A percentile compares a stretch with the other conserved stretches of the same genome.
Conservation (phyloP, 495 filamentous ascomycete genomes). For the Daldinia childiae region DNA sequence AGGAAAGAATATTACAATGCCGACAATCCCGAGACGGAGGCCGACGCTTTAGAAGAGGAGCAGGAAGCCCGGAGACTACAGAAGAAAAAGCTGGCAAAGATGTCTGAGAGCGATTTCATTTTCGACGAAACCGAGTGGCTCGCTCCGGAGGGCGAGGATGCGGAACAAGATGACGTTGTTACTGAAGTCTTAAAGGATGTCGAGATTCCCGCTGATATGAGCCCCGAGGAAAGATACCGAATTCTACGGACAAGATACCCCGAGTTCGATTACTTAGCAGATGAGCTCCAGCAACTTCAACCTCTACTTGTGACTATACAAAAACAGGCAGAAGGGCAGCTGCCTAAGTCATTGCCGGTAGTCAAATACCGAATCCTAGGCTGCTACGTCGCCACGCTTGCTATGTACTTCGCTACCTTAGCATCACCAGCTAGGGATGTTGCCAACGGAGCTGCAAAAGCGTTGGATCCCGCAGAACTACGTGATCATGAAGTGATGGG, state of each 20-base stretch:
- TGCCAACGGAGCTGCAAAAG: slow-evolving; percentile 60
- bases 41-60: slow-evolving; percentile 92
- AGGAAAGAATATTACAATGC: slow-evolving; percentile 93
- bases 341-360: slow-evolving; percentile 64
- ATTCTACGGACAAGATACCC: slow-evolving; percentile 84
- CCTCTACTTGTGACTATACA: slow-evolving; percentile 66
- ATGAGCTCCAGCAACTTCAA: slow-evolving; percentile 80
- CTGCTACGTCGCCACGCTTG: slow-evolving; percentile 83
- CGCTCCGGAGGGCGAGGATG: slow-evolving; percentile 54
- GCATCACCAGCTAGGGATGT: slow-evolving; percentile 72
- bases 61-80: slow-evolving; percentile 86
- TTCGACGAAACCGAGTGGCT: slow-evolving; percentile 91
- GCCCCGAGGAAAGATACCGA: slow-evolving; percentile 74
- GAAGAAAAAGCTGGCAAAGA: slow-evolving; percentile 83
- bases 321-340: slow-evolving; percentile 62
- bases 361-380: slow-evolving; percentile 79
- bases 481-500: slow-evolving; percentile 91
- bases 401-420: slow-evolving; percentile 93
- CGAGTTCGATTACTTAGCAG: slow-evolving; percentile 85
- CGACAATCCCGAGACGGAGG: slow-evolving; percentile 88
- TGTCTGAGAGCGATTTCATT: slow-evolving; percentile 89
- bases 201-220: slow-evolving; percentile 82
- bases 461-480: slow-evolving; percentile 71
- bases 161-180: slow-evolving; percentile 65
- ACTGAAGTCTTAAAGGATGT: slow-evolving; percentile 85